Evolutionary conservation across 495 filamentous ascomycete species (phyloP).

Genomic region (Barbatosphaeria neglecta): DNA sequence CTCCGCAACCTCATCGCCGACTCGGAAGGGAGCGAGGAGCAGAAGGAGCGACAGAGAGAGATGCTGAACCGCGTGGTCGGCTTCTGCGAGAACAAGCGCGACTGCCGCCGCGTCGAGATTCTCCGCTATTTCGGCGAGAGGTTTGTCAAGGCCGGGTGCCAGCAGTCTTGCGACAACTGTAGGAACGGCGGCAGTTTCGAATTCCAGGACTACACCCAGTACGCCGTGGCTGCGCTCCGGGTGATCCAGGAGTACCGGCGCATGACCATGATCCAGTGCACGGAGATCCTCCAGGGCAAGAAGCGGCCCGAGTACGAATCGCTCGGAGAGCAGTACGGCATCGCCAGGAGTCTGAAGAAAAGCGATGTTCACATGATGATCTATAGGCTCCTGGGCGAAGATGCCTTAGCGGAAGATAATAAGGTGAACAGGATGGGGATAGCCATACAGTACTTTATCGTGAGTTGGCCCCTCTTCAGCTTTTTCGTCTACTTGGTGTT

Average conservation of each 20-base stretch:
- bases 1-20: slow-evolving; percentile 65
- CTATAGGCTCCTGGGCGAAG: slow-evolving; percentile 26
- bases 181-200: slow-evolving; percentile 53
- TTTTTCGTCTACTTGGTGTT: background rate
- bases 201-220: slow-evolving; percentile 59
- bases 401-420: slow-evolving; percentile 38
- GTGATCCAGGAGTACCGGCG: slow-evolving; percentile 47
- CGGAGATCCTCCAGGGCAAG: slow-evolving; percentile 34
- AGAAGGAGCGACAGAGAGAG: slow-evolving; percentile 68
- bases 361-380: slow-evolving; percentile 38
- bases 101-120: slow-evolving; percentile 80
- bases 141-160: slow-evolving; percentile 62
- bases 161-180: slow-evolving; percentile 77
- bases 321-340: slow-evolving; percentile 24
- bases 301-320: slow-evolving; percentile 22
- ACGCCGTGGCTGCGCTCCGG: slow-evolving; percentile 54
- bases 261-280: slow-evolving; percentile 42
- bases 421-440: slow-evolving; percentile 20
- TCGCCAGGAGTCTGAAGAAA: slow-evolving; percentile 32
- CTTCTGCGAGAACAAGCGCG: slow-evolving; percentile 76
- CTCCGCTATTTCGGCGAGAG: slow-evolving; percentile 84
- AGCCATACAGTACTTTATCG: slow-evolving; percentile 26
- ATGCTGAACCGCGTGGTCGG: slow-evolving; percentile 77
- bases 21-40: slow-evolving; percentile 58
- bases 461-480: slow-evolving; percentile 6